Conservation (phyloP, 1,284 basidiomycete genomes). For the Bjerkandera adusta region DNA sequence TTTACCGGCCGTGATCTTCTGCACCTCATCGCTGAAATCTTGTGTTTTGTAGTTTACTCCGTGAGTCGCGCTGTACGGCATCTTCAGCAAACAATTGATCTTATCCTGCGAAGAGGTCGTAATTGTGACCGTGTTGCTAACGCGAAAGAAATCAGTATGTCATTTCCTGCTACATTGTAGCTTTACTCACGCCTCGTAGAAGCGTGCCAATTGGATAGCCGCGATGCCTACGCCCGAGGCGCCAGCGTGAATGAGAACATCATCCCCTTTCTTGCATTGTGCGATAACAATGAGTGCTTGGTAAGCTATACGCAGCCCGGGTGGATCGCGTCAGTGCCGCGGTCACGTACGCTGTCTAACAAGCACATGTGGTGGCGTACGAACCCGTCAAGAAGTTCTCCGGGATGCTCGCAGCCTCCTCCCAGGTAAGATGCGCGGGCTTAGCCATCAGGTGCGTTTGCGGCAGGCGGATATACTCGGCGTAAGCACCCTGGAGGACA, state of each 20-base stretch:
- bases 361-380: no score
- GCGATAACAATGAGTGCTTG: conserved; percentile 78
- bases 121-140: conserved; percentile 71
- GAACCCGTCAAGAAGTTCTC: conserved; percentile 86
- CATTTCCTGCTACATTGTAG: conserved; percentile 1
- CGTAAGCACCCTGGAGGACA: conserved; percentile 77
- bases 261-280: conserved; percentile 66
- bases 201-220: conserved; percentile 85
- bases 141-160: conserved; percentile 10
- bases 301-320: conserved; percentile 52
- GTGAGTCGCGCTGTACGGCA: conserved; percentile 67
- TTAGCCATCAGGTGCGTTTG: conserved; percentile 76
- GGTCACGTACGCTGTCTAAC: no score
- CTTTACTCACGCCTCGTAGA: conserved; percentile 67
- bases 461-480: conserved; percentile 79
- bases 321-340: no score
- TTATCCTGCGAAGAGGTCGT: conserved; percentile 89
- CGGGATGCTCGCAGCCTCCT: conserved; percentile 82
- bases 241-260: conserved; percentile 87
- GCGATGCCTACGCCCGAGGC: conserved; percentile 91
- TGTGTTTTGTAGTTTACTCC: conserved; percentile 86
- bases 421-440: conserved; percentile 75
- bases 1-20: conserved; percentile 57
- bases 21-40: conserved; percentile 73
- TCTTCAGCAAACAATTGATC: conserved; percentile 70